A percentile compares a stretch with the other conserved stretches of the same genome.
Evolutionary conservation across 345 rosid genomes (phyloP).

Genomic region (Euphorbia tirucalli): DNA sequence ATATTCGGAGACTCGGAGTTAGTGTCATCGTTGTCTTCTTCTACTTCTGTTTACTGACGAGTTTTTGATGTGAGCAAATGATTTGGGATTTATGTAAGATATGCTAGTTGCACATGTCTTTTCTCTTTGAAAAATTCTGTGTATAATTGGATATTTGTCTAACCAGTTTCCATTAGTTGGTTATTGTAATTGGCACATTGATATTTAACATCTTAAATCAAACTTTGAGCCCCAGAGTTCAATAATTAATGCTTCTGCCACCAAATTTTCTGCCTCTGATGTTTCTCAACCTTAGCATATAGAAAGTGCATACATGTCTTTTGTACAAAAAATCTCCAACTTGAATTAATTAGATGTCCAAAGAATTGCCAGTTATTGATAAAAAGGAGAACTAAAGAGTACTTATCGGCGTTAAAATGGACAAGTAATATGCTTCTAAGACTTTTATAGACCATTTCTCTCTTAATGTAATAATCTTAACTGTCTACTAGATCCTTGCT

Average conservation of each 20-base stretch:
- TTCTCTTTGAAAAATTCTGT: neutral
- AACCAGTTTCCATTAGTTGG: neutral
- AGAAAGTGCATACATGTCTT: too few species aligned
- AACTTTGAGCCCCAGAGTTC: neutral
- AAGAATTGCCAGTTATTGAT: neutral
- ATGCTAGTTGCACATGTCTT: neutral
- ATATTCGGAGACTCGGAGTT: neutral
- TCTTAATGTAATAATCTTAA: neutral
- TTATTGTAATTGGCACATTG: neutral
- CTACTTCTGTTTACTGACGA: neutral
- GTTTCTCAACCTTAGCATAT: too few species aligned
- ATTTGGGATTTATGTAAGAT: neutral
- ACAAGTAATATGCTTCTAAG: too few species aligned
- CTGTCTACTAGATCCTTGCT: neutral
- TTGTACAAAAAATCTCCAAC: neutral
- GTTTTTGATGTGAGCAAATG: neutral
- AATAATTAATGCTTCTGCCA: neutral
- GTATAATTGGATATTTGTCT: neutral
- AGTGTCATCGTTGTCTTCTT: neutral
- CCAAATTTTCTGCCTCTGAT: neutral
- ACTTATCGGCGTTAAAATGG: too few species aligned
- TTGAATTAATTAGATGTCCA: too few species aligned
- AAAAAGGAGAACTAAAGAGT: neutral
- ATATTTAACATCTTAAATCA: neutral
- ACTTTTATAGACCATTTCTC: too few species aligned